phyloP scores from a whole-genome alignment of 163 green algal species.

The Chlorella variabilis region DNA sequence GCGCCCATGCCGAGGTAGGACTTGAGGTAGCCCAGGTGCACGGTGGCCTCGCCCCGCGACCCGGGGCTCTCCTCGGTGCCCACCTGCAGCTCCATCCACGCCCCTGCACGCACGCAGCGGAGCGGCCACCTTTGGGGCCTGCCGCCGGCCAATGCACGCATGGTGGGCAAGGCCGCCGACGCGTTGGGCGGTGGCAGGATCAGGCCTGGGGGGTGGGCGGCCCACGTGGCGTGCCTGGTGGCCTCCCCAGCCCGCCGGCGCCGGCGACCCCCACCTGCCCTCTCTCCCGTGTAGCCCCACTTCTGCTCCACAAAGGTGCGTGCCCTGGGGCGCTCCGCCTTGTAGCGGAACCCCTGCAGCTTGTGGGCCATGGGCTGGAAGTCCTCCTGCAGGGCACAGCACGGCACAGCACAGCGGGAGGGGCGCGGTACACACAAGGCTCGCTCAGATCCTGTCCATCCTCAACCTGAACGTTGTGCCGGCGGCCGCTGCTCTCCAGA shows the following conservation, averaged over 20 bases:
- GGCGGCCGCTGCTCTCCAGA: not conserved
- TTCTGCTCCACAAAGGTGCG: conserved; percentile 23
- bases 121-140: not conserved
- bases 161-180: too few species aligned
- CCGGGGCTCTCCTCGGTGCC: conserved; percentile 1
- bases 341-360: not conserved
- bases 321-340: not conserved
- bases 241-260: too few species aligned
- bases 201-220: too few species aligned
- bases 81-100: conserved; percentile 22
- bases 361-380: not conserved
- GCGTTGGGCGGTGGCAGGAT: too few species aligned
- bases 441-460: too few species aligned
- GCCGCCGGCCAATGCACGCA: too few species aligned
- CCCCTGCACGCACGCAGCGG: not conserved
- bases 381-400: conserved; percentile 26
- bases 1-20: conserved; percentile 10
- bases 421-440: too few species aligned
- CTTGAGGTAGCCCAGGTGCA: conserved; percentile 16
- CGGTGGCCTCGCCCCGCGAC: conserved; percentile 2
- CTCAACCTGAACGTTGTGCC: too few species aligned
- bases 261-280: too few species aligned
- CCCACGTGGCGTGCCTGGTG: too few species aligned
- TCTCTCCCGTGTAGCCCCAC: not conserved
- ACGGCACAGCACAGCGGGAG: too few species aligned